A percentile compares a stretch with the other conserved stretches of the same genome.
Evolutionary conservation across 441 rosid species (phyloP).

Genomic region (Brassica hybrid): DNA sequence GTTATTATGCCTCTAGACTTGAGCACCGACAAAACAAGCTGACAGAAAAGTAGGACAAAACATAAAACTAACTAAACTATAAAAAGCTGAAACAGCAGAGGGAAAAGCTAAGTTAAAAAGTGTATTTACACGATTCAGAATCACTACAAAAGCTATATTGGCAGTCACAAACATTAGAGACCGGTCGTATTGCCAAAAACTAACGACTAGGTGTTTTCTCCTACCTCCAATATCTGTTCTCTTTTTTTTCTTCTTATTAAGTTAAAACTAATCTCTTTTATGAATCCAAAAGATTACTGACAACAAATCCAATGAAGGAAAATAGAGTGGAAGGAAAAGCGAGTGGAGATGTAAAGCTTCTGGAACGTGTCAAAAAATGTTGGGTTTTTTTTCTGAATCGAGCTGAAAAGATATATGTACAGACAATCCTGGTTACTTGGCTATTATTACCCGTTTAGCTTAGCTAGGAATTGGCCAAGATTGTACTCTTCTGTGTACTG

Average conservation of each 20-base stretch:
- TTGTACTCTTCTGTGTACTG: slow-evolving; percentile 98
- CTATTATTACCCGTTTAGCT: slow-evolving; percentile 73
- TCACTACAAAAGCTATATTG: slow-evolving; percentile 37
- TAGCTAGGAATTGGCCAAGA: slow-evolving; percentile 78
- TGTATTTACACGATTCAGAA: slow-evolving; percentile 44
- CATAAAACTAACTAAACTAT: background rate
- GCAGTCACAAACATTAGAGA: slow-evolving; percentile 43
- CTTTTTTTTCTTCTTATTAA: background rate
- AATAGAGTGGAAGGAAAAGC: background rate
- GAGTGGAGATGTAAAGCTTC: slow-evolving; percentile 35
- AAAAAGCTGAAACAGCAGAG: slow-evolving; percentile 28
- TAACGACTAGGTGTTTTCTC: slow-evolving; percentile 39
- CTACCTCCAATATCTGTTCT: slow-evolving; percentile 17
- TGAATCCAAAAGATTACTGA: slow-evolving; percentile 21
- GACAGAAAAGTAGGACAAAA: slow-evolving; percentile 11
- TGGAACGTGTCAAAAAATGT: slow-evolving; percentile 44
- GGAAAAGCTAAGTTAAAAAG: slow-evolving; percentile 20
- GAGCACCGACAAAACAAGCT: slow-evolving; percentile 35
- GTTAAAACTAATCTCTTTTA: slow-evolving; percentile 6
- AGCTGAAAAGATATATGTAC: slow-evolving; percentile 43
- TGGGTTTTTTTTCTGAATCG: slow-evolving; percentile 35
- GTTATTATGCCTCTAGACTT: background rate
- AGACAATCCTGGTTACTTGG: slow-evolving; percentile 22
- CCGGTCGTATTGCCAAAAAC: slow-evolving; percentile 44
- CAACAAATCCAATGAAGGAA: background rate